These are phyloP conservation scores for Dictyostelium discoideum DNA, from an alignment of 78 protist genomes.

Conservation along the genomic window dicty_2.7 NC_007090.3:256001-256500, in stretches of 20 bases:
- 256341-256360: slow-evolving; percentile 71
- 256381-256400: slow-evolving; percentile 72
- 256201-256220: slow-evolving; percentile 44
- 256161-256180: not conserved
- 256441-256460: slow-evolving; percentile 54
- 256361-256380: slow-evolving; percentile 81
- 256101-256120: not conserved
- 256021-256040: slow-evolving; percentile 67
- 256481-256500: slow-evolving; percentile 58
- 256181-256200: not conserved
- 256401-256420: not conserved
- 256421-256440: slow-evolving; percentile 65
- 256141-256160: not conserved
- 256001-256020: slow-evolving; percentile 69
- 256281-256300: slow-evolving; percentile 75
- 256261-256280: slow-evolving; percentile 76
- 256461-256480: slow-evolving; percentile 14
- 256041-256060: slow-evolving; percentile 58
- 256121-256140: not conserved
- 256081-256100: slow-evolving; percentile 18
- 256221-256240: slow-evolving; percentile 39
- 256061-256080: slow-evolving; percentile 32
- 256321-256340: slow-evolving; percentile 66
- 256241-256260: slow-evolving; percentile 52
- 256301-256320: slow-evolving; percentile 70